These are phyloP conservation scores for Colletotrichum australisinense DNA, from an alignment of 2,329 filamentous ascomycete species.

Conservation along the genomic window DNA sequence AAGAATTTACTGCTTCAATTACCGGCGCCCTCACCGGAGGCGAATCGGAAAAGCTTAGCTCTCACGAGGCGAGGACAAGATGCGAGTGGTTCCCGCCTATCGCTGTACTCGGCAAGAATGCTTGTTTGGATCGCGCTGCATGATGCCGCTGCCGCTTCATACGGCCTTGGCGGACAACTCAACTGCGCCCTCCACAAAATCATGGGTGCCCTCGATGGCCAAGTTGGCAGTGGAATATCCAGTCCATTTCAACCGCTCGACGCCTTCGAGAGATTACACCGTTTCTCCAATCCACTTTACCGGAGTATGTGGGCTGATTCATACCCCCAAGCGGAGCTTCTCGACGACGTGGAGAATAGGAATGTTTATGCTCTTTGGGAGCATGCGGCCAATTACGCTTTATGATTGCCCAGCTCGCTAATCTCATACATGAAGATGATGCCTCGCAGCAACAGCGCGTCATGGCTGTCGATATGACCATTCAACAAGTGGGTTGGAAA, in stretches of 20 bases:
- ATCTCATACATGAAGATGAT: conserved; percentile 36
- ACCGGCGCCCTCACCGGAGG: conserved; percentile 23
- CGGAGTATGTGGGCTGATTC: conserved; percentile 46
- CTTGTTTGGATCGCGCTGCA: conserved; percentile 47
- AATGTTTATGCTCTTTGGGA: conserved; percentile 45
- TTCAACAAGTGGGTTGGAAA: conserved; percentile 37
- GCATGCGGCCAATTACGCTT: conserved; percentile 45
- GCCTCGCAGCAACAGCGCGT: conserved; percentile 37
- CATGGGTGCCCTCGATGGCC: conserved; percentile 18
- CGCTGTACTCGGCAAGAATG: conserved; percentile 47
- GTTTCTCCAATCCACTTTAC: conserved; percentile 47
- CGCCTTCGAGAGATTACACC: conserved; percentile 43
- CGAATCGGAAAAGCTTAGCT: conserved; percentile 29
- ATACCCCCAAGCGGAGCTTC: conserved; percentile 47
- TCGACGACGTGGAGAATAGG: conserved; percentile 50
- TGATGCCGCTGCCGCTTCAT: conserved; percentile 45
- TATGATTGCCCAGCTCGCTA: conserved; percentile 44
- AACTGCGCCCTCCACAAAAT: conserved; percentile 41
- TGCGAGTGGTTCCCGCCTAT: conserved; percentile 36
- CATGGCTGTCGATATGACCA: conserved; percentile 37
- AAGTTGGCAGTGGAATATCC: background rate
- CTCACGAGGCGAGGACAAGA: conserved; percentile 11
- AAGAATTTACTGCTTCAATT: conserved; percentile 27
- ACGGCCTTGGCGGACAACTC: conserved; percentile 47
- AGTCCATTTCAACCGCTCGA: conserved; percentile 31